These are phyloP conservation scores for Phaeophleospora eucalypticola DNA, from an alignment of 2,329 filamentous ascomycete species.

Conservation along the genomic window DNA sequence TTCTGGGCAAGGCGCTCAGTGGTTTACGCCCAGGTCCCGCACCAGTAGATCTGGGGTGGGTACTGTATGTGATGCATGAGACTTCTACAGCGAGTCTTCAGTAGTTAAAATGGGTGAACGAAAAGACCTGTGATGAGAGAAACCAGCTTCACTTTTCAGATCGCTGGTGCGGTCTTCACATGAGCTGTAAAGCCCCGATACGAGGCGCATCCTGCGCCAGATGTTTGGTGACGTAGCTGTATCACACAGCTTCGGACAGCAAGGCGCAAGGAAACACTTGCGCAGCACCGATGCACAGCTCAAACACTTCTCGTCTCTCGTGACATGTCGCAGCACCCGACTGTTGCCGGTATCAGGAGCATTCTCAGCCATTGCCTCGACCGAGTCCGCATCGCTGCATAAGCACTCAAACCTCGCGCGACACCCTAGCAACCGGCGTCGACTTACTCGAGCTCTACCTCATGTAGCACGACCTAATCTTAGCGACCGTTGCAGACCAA, in stretches of 20 bases:
- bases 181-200: not conserved
- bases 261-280: not conserved
- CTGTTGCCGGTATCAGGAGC: too few relatives aligned
- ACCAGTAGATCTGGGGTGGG: not conserved
- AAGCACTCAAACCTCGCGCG: not conserved
- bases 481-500: not conserved
- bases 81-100: not conserved
- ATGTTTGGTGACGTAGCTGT: conserved; percentile 5
- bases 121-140: not conserved
- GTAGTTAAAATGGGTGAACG: not conserved
- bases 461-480: not conserved
- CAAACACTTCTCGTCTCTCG: not conserved
- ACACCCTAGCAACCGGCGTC: not conserved
- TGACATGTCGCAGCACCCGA: not conserved
- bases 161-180: not conserved
- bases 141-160: too few relatives aligned
- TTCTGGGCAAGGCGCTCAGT: not conserved
- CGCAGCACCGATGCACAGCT: not conserved
- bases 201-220: not conserved
- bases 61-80: not conserved
- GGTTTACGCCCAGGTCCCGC: not conserved
- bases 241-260: not conserved
- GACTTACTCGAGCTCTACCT: not conserved
- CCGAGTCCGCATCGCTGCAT: too few relatives aligned
- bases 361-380: too few relatives aligned